Base-by-base conservation (phyloP, 1,139 yeast genomes). In the Hyphopichia burtonii region DNA sequence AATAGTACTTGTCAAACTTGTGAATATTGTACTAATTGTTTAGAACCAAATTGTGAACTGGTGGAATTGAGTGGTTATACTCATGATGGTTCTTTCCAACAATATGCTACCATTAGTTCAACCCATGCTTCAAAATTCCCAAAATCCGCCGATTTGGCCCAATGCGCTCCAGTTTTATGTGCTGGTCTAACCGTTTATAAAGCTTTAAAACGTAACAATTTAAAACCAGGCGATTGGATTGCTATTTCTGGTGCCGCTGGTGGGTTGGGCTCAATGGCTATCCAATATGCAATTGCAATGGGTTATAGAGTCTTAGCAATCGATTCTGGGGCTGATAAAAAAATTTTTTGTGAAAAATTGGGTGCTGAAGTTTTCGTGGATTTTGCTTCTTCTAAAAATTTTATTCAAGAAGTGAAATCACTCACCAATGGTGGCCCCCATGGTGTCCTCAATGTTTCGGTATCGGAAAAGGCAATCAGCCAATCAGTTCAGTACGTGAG, bases 351-450 rank as follows among this genome's bases (percentile, higher is more conserved):
- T 25, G 11, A 25, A 25, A 9, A 8, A 4, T 25, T 25, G 12
- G 28, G 28, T 8, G 28, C 28, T 9, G 28, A 25, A 25, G 11
- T 68, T 37, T 84, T 66, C 56, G 72, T 83, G 55, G 91, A 84
- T 63, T 84, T 82, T 71, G 72, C 74, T 46, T 70, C 66, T 52
- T 66, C 77, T 42, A 76, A 78, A 60, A 84, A 82, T 59, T 55
- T 83, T 35, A 79, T 78, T 40, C 65, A 63, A 41, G 87, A 79
- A 36, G 74, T 83, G 46, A 64, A 66, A 51, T 68, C 69, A 44
- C 79, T 78, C 52, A 86, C 94, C 46, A 66, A 74, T 44, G 96
- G 96, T 61, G 91, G 90, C 60, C 80, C 88, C 45, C 88, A 83
- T 54, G 89, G 84, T 65, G 87, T 75, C 40, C 80, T 83, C 53